Base-by-base conservation (phyloP, 2,329 filamentous ascomycete species). In the Cercospora brassicicola region DNA sequence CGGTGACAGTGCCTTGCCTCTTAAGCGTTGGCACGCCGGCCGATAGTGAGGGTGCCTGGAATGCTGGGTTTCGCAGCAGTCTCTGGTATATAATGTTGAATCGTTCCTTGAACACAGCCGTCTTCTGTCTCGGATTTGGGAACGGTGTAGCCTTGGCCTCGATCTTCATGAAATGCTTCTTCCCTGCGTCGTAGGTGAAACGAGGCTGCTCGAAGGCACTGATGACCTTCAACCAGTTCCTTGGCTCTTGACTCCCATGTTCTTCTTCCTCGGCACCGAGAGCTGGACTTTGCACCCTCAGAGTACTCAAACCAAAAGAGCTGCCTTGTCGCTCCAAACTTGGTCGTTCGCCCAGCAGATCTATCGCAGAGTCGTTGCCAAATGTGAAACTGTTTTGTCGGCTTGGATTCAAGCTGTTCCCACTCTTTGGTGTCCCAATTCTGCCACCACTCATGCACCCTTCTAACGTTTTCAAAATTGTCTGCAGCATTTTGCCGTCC, bases 81-180 rank as follows among this genome's bases (percentile, higher is more conserved):
- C 95, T 90, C 79, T 98, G 94, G 78, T 97, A 91, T 61, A 98
- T 90, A 64, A 98, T 87, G 74, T 97, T 91, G 79, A 96, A 98
- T 70, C 94, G 88, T 78, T 97, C 94, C 72, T 93, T 88, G 81
- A 97, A 97, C 55, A 95, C 83, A 2, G 88, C 84, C 1, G 93
- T 97, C 79, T 96, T 97, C 76, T 94, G 91, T 5, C 89, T 87
- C 15, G 93, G 89, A 8, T 87, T 83, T 0, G 96, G 93, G 70
- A 99, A 82, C 8, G 81, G 75, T 0, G 80, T 79, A 0, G 80
- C 79, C 55, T 81, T 82, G 4, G 74, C 73, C 11, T 79, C 79
- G n/a, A 79, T 62, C 11, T 85, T 89, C 75, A 98, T 92, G 77
- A 98, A 97, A 76, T 97, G 92, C 76, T 96, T 97, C 82, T 96